Percentiles rank a stretch among this genome's conserved stretches.
phyloP scores from a whole-genome alignment of 129 eudicot genomes.

The Solidago caesia region DNA sequence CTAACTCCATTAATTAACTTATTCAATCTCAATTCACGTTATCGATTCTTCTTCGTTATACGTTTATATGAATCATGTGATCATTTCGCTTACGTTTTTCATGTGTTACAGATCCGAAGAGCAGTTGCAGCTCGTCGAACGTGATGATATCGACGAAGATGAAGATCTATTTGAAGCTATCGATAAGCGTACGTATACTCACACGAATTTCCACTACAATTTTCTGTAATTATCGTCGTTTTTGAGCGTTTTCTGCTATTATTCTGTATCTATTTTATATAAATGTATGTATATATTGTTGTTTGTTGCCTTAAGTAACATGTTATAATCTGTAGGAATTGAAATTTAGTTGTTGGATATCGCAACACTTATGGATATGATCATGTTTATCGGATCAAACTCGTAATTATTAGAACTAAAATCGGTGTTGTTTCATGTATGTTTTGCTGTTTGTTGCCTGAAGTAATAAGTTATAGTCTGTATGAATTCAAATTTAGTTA shows the following conservation, averaged over 20 bases:
- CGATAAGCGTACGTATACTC: conserved; percentile 56
- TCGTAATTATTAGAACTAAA: neutral
- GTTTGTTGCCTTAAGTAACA: neutral
- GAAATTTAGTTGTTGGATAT: too few species aligned
- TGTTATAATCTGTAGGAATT: neutral
- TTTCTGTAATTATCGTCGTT: conserved; percentile 7
- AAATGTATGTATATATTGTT: neutral
- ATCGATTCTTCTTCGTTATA: neutral
- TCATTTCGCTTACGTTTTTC: conserved; percentile 4
- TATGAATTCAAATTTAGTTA: neutral
- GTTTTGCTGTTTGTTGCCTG: conserved; percentile 7
- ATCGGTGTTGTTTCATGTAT: neutral
- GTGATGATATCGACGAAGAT: conserved; percentile 91
- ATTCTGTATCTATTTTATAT: neutral
- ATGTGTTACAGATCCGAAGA: conserved; percentile 66
- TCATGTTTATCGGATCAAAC: neutral
- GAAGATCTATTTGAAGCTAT: conserved; percentile 90
- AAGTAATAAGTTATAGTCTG: neutral
- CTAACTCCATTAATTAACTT: neutral
- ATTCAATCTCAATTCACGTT: conserved; percentile 7
- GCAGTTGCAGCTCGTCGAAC: conserved; percentile 76
- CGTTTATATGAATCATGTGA: conserved; percentile 15
- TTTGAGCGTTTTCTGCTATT: neutral
- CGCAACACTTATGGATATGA: neutral
- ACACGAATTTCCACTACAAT: neutral